phyloP scores from a whole-genome alignment of 2,329 filamentous ascomycete genomes.

The Sporothrix protearum region DNA sequence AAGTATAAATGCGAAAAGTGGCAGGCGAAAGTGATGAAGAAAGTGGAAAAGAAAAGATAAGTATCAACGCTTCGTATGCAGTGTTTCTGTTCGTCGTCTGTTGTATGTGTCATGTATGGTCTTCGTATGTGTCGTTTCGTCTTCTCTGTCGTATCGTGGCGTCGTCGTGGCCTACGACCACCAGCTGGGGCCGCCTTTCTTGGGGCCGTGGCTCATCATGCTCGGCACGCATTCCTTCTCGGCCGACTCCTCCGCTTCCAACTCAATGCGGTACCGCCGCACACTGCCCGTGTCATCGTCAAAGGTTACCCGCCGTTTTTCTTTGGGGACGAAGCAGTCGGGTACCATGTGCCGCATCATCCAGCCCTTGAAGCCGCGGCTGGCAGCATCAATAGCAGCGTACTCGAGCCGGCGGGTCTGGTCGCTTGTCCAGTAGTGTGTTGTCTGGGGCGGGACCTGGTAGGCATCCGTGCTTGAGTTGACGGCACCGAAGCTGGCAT shows the following conservation, averaged over 20 bases:
- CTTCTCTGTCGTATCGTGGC: not conserved
- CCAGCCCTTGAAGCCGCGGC: slow-evolving; percentile 58
- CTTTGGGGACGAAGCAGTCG: slow-evolving; percentile 56
- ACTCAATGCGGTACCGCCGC: slow-evolving; percentile 57
- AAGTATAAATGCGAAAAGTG: not conserved
- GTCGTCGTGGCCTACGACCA: not conserved
- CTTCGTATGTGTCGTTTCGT: not conserved
- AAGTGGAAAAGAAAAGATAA: not conserved
- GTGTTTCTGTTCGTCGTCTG: not conserved
- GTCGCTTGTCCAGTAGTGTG: slow-evolving; percentile 66
- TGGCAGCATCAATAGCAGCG: slow-evolving; percentile 62
- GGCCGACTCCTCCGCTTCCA: slow-evolving; percentile 46
- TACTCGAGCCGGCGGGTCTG: slow-evolving; percentile 61
- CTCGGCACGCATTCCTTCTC: slow-evolving; percentile 27
- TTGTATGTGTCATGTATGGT: not conserved
- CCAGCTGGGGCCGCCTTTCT: slow-evolving; percentile 12
- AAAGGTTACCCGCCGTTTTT: slow-evolving; percentile 51
- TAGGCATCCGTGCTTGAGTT: slow-evolving; percentile 29
- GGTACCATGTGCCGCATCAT: slow-evolving; percentile 55
- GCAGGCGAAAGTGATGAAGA: not conserved
- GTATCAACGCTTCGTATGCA: slow-evolving; percentile 17
- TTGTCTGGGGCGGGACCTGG: slow-evolving; percentile 53
- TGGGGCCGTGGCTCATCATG: not conserved
- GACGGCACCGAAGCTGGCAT: slow-evolving; percentile 28
- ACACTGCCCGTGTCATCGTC: slow-evolving; percentile 63